Evolutionary conservation across 176 grass and related monocot species (phyloP).

Genomic region (Bolboschoenus planiculmis): DNA sequence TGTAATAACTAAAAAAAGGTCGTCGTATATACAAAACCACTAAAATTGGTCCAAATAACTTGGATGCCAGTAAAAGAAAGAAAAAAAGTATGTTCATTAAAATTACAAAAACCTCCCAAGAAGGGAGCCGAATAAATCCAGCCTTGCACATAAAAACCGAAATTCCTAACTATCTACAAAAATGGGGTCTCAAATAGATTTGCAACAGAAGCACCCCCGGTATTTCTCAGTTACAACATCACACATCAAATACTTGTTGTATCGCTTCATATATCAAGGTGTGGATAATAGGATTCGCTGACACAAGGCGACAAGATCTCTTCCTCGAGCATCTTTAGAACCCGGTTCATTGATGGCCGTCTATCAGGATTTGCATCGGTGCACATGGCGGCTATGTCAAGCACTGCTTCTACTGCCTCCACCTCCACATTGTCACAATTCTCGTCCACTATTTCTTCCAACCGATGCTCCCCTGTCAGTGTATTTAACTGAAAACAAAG

Average conservation of each 20-base stretch:
- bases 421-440: constrained; percentile 53
- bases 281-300: constrained; percentile 59
- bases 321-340: constrained; percentile 92
- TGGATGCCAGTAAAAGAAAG: constrained; percentile 4
- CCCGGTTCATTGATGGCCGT: constrained; percentile 67
- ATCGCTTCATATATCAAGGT: constrained; percentile 51
- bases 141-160: not conserved
- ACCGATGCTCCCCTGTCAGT: constrained; percentile 47
- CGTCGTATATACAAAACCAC: not conserved
- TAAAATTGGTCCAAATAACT: constrained; percentile 13
- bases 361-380: constrained; percentile 55
- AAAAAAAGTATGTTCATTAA: constrained; percentile 4
- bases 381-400: constrained; percentile 94
- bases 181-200: not conserved
- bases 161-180: constrained; percentile 23
- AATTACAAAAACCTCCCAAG: constrained; percentile 17
- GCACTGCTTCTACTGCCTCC: constrained; percentile 69
- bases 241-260: too few species aligned
- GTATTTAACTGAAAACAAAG: constrained; percentile 63
- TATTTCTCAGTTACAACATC: not conserved
- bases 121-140: constrained; percentile 5
- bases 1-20: not conserved
- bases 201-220: not conserved
- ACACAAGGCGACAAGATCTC: constrained; percentile 78
- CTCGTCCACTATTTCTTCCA: constrained; percentile 80